Evolutionary conservation across 768 basidiomycete species (phyloP).

Genomic region (Lactarius trivialis): DNA sequence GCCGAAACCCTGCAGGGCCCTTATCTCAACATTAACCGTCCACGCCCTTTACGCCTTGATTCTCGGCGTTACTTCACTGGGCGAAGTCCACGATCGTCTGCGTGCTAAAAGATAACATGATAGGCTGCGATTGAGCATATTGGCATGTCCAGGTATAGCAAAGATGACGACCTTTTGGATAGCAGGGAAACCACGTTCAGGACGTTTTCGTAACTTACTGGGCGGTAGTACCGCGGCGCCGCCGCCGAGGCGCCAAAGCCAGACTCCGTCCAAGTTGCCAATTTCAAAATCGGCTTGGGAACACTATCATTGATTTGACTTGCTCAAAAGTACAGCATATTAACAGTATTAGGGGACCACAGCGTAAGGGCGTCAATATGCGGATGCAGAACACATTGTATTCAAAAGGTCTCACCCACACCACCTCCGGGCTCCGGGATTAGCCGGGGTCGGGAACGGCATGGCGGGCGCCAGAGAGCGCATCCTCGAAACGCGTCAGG

Average conservation of each 20-base stretch:
- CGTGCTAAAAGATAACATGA: neutral
- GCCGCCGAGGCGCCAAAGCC: no score
- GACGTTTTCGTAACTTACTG: no score
- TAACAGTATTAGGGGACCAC: neutral
- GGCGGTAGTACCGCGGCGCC: no score
- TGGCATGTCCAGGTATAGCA: neutral
- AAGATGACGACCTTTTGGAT: neutral
- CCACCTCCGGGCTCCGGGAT: neutral
- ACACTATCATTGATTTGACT: no score
- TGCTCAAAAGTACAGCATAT: neutral
- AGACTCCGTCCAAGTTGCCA: neutral
- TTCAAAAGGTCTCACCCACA: neutral
- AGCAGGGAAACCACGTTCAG: no score
- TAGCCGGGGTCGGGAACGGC: neutral
- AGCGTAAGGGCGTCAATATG: neutral
- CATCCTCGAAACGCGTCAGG: neutral
- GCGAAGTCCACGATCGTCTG: neutral
- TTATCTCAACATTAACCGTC: neutral
- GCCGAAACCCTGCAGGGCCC: neutral
- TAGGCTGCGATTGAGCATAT: neutral
- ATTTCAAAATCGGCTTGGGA: neutral
- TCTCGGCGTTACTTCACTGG: neutral
- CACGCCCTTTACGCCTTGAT: neutral
- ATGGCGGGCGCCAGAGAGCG: neutral
- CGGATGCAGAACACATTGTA: neutral